Evolutionary conservation across 2,329 filamentous ascomycete genomes (phyloP).

Genomic region (Rutstroemia sydowiana): DNA sequence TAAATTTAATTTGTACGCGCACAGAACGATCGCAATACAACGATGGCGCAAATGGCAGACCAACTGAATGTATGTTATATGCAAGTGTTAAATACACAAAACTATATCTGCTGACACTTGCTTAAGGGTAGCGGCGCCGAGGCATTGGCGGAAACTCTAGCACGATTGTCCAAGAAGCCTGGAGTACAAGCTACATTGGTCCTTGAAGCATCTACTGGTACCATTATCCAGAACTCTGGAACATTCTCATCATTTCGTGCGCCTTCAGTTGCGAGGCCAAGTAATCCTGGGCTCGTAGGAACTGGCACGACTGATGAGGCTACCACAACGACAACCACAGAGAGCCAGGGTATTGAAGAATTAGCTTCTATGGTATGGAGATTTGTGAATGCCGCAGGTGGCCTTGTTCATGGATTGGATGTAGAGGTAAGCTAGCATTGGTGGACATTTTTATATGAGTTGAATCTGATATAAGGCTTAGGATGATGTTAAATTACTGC

Average conservation of each 20-base stretch:
- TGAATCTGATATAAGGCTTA: conserved; percentile 27
- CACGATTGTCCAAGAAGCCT: conserved; percentile 60
- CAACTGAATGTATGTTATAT: conserved; percentile 6
- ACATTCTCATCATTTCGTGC: conserved; percentile 41
- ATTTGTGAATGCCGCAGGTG: conserved; percentile 63
- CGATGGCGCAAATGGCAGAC: conserved; percentile 5
- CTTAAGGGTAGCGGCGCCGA: conserved; percentile 5
- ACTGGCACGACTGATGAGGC: conserved; percentile 3
- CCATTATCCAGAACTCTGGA: conserved; percentile 69
- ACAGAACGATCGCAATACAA: not conserved
- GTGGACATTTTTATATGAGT: not conserved
- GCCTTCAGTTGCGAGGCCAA: not conserved
- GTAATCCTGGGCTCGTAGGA: not conserved
- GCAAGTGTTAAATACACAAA: not conserved
- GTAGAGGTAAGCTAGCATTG: conserved; percentile 45
- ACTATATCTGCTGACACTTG: not conserved
- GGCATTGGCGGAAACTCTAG: conserved; percentile 20
- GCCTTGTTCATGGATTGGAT: conserved; percentile 65
- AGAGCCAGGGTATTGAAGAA: conserved; percentile 46
- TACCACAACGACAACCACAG: not conserved
- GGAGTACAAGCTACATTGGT: conserved; percentile 74
- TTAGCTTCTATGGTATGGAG: conserved; percentile 70
- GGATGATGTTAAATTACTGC: conserved; percentile 70
- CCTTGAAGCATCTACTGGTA: conserved; percentile 62
- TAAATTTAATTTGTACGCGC: not conserved